Conservation (phyloP, 129 eudicot species). For the Flaveria trinervia region DNA sequence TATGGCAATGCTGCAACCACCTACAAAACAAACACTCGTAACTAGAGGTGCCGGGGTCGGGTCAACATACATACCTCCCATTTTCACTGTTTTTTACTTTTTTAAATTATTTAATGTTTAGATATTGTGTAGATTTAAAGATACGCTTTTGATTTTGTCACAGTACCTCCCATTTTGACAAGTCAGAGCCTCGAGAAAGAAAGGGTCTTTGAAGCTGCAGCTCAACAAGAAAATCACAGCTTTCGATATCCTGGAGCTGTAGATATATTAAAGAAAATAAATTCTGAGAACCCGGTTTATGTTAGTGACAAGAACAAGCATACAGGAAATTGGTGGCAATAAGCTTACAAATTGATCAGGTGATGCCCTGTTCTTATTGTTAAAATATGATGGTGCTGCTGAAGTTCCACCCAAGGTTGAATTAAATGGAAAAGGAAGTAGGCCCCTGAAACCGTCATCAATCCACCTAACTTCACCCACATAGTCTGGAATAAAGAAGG, state of each 20-base stretch:
- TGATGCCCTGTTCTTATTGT: slow-evolving; percentile 88
- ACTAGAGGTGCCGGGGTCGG: neutral
- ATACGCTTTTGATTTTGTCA: neutral
- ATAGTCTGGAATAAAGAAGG: slow-evolving; percentile 88
- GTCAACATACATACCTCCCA: neutral
- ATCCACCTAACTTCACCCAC: slow-evolving; percentile 84
- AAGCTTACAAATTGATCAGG: slow-evolving; percentile 75
- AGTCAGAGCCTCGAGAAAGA: slow-evolving; percentile 72
- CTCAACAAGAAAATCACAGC: slow-evolving; percentile 83
- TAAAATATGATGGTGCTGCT: slow-evolving; percentile 89
- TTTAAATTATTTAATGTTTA: neutral
- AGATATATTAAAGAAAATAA: neutral
- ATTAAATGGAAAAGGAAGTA: slow-evolving; percentile 91
- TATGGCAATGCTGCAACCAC: slow-evolving; percentile 89
- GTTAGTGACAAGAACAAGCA: slow-evolving; percentile 12
- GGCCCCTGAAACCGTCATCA: slow-evolving; percentile 92
- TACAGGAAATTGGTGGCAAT: neutral
- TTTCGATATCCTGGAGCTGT: slow-evolving; percentile 70
- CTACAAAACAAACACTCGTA: slow-evolving; percentile 36
- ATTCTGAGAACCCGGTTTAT: neutral
- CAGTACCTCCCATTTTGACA: slow-evolving; percentile 90
- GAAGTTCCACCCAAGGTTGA: slow-evolving; percentile 89
- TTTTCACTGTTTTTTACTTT: neutral
- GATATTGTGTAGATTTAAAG: neutral
- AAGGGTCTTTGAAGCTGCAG: slow-evolving; percentile 85